phyloP scores from a whole-genome alignment of 2,329 filamentous ascomycete genomes.

The Anisogramma anomala region DNA sequence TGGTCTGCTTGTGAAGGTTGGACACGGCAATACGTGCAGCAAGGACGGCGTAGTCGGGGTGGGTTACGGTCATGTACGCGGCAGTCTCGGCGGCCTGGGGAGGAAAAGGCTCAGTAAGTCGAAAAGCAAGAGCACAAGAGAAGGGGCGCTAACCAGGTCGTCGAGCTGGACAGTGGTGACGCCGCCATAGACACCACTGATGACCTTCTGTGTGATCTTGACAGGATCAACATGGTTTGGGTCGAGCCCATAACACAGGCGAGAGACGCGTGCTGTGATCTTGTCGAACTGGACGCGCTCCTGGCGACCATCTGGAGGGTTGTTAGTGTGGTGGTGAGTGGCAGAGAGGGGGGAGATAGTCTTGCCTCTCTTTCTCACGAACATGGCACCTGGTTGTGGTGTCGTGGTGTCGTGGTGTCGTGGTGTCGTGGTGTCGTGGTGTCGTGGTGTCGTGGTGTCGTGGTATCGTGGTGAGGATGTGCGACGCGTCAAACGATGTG shows the following conservation, averaged over 20 bases:
- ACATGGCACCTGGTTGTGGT: conserved; percentile 39
- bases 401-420: no score
- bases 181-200: conserved; percentile 96
- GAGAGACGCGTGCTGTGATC: conserved; percentile 96
- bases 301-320: conserved; percentile 77
- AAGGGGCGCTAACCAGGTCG: conserved; percentile 62
- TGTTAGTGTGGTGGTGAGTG: not conserved
- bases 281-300: conserved; percentile 99
- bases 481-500: not conserved
- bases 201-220: conserved; percentile 98
- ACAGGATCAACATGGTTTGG: conserved; percentile 91
- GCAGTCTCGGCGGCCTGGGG: conserved; percentile 89
- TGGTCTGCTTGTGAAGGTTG: conserved; percentile 99
- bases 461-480: conserved; percentile 1
- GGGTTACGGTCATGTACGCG: conserved; percentile 98
- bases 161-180: conserved; percentile 95
- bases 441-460: conserved; percentile 11
- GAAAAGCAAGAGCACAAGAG: not conserved
- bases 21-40: conserved; percentile 97
- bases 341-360: conserved; percentile 13
- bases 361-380: conserved; percentile 53
- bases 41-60: conserved; percentile 97
- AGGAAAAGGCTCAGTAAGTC: conserved; percentile 6
- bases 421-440: no score
- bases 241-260: conserved; percentile 95